A percentile compares a stretch with the other conserved stretches of the same genome.
phyloP scores from a whole-genome alignment of 225 moss, liverwort and hornwort species.

The Straminergon stramineum region DNA sequence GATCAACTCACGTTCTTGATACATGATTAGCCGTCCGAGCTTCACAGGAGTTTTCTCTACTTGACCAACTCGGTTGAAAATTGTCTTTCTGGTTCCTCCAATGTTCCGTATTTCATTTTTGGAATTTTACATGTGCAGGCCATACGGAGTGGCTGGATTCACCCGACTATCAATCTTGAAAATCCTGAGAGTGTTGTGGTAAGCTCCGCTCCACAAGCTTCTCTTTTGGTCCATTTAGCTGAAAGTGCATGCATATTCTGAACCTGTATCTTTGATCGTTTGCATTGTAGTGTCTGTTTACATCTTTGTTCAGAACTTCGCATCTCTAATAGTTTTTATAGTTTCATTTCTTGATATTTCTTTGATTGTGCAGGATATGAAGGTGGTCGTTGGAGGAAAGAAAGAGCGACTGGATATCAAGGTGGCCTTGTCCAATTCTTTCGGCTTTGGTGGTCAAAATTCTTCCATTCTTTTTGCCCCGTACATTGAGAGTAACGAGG shows the following conservation, averaged over 20 bases:
- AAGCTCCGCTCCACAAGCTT: not conserved
- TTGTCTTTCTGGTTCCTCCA: not conserved
- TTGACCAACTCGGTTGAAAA: not conserved
- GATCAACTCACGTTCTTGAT: not conserved
- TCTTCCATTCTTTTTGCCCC: conserved; percentile 92
- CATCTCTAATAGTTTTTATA: not conserved
- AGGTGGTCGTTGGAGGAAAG: conserved; percentile 61
- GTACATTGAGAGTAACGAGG: conserved; percentile 48
- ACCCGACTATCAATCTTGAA: conserved; percentile 77
- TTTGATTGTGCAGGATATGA: conserved; percentile 19
- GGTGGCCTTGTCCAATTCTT: conserved; percentile 87
- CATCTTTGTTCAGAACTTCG: not conserved
- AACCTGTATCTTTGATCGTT: not conserved
- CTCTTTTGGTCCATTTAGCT: not conserved
- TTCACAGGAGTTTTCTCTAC: not conserved
- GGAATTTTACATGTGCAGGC: conserved; percentile 44
- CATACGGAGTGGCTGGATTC: conserved; percentile 77
- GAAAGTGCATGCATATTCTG: not conserved
- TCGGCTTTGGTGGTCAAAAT: conserved; percentile 91
- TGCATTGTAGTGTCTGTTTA: not conserved
- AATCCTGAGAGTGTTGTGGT: conserved; percentile 80
- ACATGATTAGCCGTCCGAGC: not conserved
- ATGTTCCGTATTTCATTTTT: not conserved
- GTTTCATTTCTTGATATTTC: not conserved
- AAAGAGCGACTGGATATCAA: conserved; percentile 86